A percentile compares a stretch with the other conserved stretches of the same genome.
Conservation (phyloP, 1,284 basidiomycete genomes). For the Dichomitus squalens region DNA sequence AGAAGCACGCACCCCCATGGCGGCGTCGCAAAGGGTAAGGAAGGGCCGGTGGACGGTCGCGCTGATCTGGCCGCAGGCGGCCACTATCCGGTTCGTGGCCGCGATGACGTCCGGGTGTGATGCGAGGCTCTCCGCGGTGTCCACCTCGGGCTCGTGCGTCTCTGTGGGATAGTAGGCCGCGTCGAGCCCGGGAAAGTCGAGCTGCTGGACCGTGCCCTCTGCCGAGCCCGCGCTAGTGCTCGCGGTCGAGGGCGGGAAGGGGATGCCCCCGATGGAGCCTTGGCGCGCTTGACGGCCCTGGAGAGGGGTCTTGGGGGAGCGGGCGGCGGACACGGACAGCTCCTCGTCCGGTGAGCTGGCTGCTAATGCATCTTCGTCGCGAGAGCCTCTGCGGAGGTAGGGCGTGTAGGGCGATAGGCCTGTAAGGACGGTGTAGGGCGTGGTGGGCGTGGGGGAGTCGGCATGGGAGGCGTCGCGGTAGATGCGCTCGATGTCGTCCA, state of each 20-base stretch:
- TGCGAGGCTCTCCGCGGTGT: conserved; percentile 50
- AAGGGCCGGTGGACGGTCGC: conserved; percentile 68
- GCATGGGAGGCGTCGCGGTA: conserved; percentile 42
- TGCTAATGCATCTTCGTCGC: conserved; percentile 1
- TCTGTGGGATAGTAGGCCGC: conserved; percentile 47
- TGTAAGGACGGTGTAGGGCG: conserved; percentile 22
- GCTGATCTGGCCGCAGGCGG: conserved; percentile 66
- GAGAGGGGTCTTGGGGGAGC: conserved; percentile 17
- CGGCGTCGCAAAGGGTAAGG: conserved; percentile 64
- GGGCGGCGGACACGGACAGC: not conserved
- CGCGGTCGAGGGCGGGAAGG: not conserved
- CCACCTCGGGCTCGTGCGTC: conserved; percentile 10
- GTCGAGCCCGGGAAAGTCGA: conserved; percentile 67
- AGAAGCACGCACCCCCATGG: conserved; percentile 55
- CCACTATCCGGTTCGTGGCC: conserved; percentile 64
- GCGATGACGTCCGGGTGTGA: conserved; percentile 57
- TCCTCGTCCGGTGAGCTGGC: conserved; percentile 2
- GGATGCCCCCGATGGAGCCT: conserved; percentile 6
- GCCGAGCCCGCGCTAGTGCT: not conserved
- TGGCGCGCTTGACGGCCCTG: conserved; percentile 2
- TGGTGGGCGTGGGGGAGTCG: conserved; percentile 32
- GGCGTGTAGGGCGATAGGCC: conserved; percentile 16
- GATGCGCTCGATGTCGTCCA: conserved; percentile 67
- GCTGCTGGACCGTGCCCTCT: conserved; percentile 6
- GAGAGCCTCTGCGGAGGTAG: conserved; percentile 5